phyloP scores from a whole-genome alignment of 2,329 filamentous ascomycete genomes.

The Cyphellophora attinorum region DNA sequence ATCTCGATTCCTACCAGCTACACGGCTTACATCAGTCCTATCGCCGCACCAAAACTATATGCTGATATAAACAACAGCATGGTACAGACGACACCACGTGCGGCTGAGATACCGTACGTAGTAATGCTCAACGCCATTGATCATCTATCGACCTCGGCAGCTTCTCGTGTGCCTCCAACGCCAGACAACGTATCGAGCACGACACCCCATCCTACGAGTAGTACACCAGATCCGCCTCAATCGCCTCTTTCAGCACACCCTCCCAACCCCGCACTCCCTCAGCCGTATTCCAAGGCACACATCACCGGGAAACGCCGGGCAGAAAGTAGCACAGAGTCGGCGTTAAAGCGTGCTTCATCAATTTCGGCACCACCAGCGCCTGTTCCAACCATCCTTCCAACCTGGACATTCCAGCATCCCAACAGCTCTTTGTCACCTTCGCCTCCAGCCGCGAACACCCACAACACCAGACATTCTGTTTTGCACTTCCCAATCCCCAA shows the following conservation, averaged over 20 bases:
- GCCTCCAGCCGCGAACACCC: conserved; percentile 57
- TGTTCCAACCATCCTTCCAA: conserved; percentile 30
- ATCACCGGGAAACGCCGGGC: conserved; percentile 4
- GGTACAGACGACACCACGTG: conserved; percentile 50
- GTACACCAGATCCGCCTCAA: no score
- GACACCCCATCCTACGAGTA: background rate
- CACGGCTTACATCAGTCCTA: conserved; percentile 86
- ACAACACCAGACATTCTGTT: conserved; percentile 75
- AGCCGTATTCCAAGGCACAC: background rate
- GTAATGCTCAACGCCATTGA: conserved; percentile 86
- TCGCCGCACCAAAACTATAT: conserved; percentile 76
- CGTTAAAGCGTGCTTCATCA: conserved; percentile 7
- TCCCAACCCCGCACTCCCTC: background rate
- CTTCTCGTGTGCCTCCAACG: conserved; percentile 26
- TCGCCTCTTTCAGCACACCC: conserved; percentile 2
- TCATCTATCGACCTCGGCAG: conserved; percentile 62
- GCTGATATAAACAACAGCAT: conserved; percentile 63
- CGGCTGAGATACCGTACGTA: conserved; percentile 87
- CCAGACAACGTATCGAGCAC: conserved; percentile 1
- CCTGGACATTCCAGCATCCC: conserved; percentile 34
- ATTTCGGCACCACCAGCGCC: conserved; percentile 22
- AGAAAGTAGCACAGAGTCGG: conserved; percentile 6
- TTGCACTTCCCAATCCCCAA: conserved; percentile 69
- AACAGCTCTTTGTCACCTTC: conserved; percentile 20
- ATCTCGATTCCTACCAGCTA: conserved; percentile 93